phyloP scores from a whole-genome alignment of 2,329 filamentous ascomycete species.

The Orbilia ellipsospora region DNA sequence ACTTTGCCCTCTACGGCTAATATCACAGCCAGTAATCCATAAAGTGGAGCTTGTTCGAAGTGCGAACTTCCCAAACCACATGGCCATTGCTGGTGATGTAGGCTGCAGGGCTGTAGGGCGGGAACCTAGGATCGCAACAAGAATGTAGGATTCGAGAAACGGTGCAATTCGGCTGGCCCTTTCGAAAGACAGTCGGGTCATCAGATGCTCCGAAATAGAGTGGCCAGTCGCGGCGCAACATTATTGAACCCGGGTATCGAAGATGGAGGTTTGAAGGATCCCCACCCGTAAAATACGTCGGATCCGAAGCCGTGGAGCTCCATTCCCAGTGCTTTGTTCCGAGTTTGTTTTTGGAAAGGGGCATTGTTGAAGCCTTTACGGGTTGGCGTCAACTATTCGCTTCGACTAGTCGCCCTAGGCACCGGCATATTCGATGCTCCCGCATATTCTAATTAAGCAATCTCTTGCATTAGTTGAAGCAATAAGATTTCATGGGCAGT shows the following conservation, averaged over 20 bases:
- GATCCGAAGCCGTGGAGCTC: constrained; percentile 9
- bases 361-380: background rate
- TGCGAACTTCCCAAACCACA: too few relatives aligned
- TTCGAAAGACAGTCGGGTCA: background rate
- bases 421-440: constrained; percentile 1
- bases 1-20: background rate
- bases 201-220: background rate
- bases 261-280: constrained; percentile 3
- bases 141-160: background rate
- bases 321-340: background rate
- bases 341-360: background rate
- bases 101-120: constrained; percentile 27
- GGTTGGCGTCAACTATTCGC: background rate
- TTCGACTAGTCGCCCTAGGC: background rate
- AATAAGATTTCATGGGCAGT: background rate
- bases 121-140: background rate
- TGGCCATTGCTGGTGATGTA: background rate
- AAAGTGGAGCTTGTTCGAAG: too few relatives aligned
- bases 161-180: constrained; percentile 8
- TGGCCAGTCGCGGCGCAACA: background rate
- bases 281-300: background rate
- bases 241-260: background rate
- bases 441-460: constrained; percentile 2
- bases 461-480: constrained; percentile 5
- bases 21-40: too few relatives aligned